phyloP scores from a whole-genome alignment of 2,329 filamentous ascomycete genomes.

The Diaporthe sp. region DNA sequence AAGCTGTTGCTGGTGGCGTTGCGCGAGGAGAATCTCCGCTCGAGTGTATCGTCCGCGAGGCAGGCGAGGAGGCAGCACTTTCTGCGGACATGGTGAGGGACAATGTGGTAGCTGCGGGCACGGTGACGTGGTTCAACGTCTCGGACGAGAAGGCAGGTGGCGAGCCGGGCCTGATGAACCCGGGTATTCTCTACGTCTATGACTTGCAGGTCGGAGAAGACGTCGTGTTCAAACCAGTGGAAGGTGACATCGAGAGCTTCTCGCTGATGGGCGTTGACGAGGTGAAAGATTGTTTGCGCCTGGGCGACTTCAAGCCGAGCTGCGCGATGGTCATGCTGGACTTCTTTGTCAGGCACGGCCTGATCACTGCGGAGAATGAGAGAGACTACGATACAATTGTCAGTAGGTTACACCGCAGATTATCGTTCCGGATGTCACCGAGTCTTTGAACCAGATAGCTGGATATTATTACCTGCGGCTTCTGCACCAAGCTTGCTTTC shows the following conservation, averaged over 20 bases:
- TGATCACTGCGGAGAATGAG: conserved; percentile 80
- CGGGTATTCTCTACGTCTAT: conserved; percentile 73
- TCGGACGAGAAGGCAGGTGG: conserved; percentile 25
- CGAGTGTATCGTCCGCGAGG: conserved; percentile 78
- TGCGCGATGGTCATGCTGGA: conserved; percentile 83
- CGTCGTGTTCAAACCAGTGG: conserved; percentile 74
- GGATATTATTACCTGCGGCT: neutral
- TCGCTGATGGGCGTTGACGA: conserved; percentile 71
- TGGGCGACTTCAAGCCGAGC: conserved; percentile 86
- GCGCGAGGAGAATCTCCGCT: conserved; percentile 74
- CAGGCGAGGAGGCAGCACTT: conserved; percentile 76
- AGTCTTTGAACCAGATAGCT: neutral
- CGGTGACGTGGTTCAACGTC: conserved; percentile 44
- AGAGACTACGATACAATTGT: conserved; percentile 62
- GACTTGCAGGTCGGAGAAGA: conserved; percentile 75
- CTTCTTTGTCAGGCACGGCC: conserved; percentile 83
- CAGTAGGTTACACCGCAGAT: conserved; percentile 19
- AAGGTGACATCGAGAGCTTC: conserved; percentile 85
- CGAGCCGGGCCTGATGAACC: conserved; percentile 42
- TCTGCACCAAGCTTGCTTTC: neutral
- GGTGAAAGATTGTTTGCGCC: conserved; percentile 71
- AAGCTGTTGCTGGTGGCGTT: conserved; percentile 84
- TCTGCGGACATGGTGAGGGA: conserved; percentile 45
- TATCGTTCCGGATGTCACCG: conserved; percentile 10
- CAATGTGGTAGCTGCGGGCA: conserved; percentile 46